phyloP scores from a whole-genome alignment of 441 rosid species.

The Aquilaria agallochum region DNA sequence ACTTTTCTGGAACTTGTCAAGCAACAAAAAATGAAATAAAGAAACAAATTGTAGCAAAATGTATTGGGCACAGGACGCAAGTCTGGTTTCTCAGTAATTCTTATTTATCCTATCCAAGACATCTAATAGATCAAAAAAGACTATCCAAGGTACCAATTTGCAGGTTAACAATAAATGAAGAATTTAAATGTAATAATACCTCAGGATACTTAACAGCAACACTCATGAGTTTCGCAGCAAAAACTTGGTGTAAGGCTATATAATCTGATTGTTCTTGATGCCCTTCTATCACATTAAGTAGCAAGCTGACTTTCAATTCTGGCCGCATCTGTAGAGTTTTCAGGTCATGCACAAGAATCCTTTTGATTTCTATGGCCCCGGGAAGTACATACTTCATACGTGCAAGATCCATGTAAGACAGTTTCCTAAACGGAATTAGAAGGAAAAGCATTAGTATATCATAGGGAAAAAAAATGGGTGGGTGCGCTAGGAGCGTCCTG shows the following conservation, averaged over 20 bases:
- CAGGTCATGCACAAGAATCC: conserved; percentile 41
- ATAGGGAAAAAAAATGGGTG: background rate
- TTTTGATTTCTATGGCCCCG: conserved; percentile 37
- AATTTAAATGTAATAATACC: conserved; percentile 22
- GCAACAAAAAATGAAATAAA: background rate
- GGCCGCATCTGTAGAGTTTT: conserved; percentile 41
- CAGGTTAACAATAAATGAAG: no score
- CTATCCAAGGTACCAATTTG: no score
- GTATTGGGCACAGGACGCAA: no score
- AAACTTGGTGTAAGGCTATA: conserved; percentile 30
- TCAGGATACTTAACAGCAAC: conserved; percentile 26
- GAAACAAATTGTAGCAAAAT: background rate
- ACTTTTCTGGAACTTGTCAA: background rate
- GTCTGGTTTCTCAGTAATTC: no score
- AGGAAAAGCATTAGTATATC: background rate
- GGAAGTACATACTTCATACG: conserved; percentile 47
- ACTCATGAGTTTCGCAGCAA: conserved; percentile 30
- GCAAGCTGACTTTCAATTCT: conserved; percentile 36
- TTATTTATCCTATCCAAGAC: no score
- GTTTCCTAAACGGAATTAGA: conserved; percentile 24
- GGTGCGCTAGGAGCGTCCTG: no score
- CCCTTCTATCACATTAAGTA: conserved; percentile 29
- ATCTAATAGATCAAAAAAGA: no score
- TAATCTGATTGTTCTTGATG: conserved; percentile 33
- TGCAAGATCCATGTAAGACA: conserved; percentile 37